phyloP scores from a whole-genome alignment of 169 alveolate genomes.

The Plasmodium gonderi region DNA sequence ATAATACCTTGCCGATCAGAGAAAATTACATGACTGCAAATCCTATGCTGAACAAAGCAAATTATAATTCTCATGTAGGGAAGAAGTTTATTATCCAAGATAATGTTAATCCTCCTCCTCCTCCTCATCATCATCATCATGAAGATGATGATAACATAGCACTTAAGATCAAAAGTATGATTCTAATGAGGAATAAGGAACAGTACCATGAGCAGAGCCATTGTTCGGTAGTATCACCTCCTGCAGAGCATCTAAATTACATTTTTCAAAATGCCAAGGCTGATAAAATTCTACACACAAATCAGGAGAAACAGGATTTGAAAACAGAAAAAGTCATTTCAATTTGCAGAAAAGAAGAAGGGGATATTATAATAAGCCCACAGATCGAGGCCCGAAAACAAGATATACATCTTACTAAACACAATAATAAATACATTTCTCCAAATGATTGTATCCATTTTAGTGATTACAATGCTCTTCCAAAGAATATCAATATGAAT shows the following conservation, averaged over 20 bases:
- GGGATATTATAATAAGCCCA: not conserved
- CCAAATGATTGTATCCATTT: not conserved
- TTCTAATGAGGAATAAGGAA: not conserved
- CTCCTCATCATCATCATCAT: no score
- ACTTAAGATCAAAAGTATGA: not conserved
- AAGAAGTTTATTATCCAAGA: not conserved
- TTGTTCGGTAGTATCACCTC: not conserved
- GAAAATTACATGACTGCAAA: not conserved
- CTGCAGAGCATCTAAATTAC: slow-evolving; percentile 41
- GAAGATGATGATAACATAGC: not conserved
- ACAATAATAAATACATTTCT: not conserved
- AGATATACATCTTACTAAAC: not conserved
- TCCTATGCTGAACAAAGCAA: not conserved
- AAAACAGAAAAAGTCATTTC: not conserved
- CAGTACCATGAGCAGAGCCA: slow-evolving; percentile 36
- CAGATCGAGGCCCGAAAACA: not conserved
- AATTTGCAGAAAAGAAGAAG: not conserved
- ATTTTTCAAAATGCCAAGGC: slow-evolving; percentile 12
- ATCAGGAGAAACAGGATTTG: slow-evolving; percentile 1
- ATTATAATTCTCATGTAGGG: not conserved
- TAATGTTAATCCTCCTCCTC: no score
- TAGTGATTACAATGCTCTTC: slow-evolving; percentile 15
- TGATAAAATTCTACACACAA: not conserved
- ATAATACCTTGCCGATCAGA: not conserved
- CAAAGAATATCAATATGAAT: not conserved